Percentiles rank a stretch among this genome's conserved stretches.
phyloP scores from a whole-genome alignment of 192 early-diverging fungal genomes.

The Coemansia sp. region DNA sequence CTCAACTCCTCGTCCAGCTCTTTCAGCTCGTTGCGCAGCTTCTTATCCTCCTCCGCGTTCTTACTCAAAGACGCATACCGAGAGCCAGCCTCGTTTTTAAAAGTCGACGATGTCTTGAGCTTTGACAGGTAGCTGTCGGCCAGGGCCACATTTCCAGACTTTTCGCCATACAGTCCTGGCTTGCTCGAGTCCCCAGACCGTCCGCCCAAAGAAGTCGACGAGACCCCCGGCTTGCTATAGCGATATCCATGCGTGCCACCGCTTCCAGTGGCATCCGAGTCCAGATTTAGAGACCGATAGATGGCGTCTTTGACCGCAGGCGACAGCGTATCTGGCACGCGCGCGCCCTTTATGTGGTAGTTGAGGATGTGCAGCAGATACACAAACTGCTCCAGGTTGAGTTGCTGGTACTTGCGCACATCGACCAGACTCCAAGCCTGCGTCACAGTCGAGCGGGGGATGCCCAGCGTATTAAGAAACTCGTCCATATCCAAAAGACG shows the following conservation, averaged over 20 bases:
- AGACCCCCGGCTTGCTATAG: conserved; percentile 15
- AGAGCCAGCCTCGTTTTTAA: conserved; percentile 43
- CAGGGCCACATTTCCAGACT: conserved; percentile 48
- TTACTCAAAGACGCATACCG: conserved; percentile 45
- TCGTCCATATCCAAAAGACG: conserved; percentile 48
- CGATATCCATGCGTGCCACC: conserved; percentile 16
- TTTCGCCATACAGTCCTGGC: conserved; percentile 50
- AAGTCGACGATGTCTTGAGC: conserved; percentile 48
- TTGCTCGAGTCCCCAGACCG: conserved; percentile 7
- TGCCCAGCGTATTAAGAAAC: conserved; percentile 32
- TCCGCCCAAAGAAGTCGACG: not conserved
- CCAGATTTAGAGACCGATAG: conserved; percentile 44
- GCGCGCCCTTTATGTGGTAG: conserved; percentile 19
- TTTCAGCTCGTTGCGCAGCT: conserved; percentile 40
- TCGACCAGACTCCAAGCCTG: conserved; percentile 52
- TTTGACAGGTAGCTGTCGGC: conserved; percentile 54
- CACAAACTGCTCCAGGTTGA: conserved; percentile 54
- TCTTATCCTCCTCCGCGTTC: conserved; percentile 43
- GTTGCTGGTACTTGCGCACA: conserved; percentile 51
- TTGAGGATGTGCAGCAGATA: conserved; percentile 47
- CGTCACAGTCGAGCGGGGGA: conserved; percentile 26
- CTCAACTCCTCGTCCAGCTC: conserved; percentile 37
- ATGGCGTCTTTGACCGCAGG: conserved; percentile 45
- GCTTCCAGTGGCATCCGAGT: conserved; percentile 6
- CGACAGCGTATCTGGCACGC: conserved; percentile 35